These are phyloP conservation scores for Kwoniella shivajii DNA, from an alignment of 1,284 basidiomycete species.

Conservation along the genomic window DNA sequence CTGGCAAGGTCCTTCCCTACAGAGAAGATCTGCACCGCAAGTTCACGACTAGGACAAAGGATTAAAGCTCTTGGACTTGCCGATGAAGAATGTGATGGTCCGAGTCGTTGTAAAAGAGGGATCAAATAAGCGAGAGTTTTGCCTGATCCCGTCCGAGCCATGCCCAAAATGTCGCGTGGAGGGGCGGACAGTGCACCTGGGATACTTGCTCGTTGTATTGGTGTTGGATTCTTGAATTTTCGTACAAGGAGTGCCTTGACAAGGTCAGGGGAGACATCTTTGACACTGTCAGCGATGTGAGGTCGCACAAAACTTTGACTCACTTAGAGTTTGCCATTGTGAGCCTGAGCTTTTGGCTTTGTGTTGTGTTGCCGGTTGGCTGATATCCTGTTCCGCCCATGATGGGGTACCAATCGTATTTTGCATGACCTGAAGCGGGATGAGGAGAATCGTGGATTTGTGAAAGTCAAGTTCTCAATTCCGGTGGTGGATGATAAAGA, in stretches of 20 bases:
- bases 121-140: slow-evolving; percentile 97
- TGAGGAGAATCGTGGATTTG: no score
- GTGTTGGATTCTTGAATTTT: slow-evolving; percentile 93
- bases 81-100: slow-evolving; percentile 73
- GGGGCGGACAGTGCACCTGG: slow-evolving; percentile 82
- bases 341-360: slow-evolving; percentile 18
- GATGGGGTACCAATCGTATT: neutral
- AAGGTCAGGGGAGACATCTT: slow-evolving; percentile 28
- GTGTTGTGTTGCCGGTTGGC: neutral
- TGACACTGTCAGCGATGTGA: neutral
- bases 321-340: slow-evolving; percentile 42
- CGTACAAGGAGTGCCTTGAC: slow-evolving; percentile 71
- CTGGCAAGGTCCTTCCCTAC: slow-evolving; percentile 92
- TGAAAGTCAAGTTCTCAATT: no score
- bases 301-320: slow-evolving; percentile 6
- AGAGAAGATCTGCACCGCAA: slow-evolving; percentile 89
- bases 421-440: no score
- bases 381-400: slow-evolving; percentile 8
- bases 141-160: slow-evolving; percentile 97
- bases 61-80: slow-evolving; percentile 89
- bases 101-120: slow-evolving; percentile 84
- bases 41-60: slow-evolving; percentile 87
- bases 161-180: slow-evolving; percentile 92
- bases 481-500: no score
- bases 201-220: slow-evolving; percentile 90